Base-by-base conservation (phyloP, 176 grass and related monocot genomes). In the Pontederia paniculata region DNA sequence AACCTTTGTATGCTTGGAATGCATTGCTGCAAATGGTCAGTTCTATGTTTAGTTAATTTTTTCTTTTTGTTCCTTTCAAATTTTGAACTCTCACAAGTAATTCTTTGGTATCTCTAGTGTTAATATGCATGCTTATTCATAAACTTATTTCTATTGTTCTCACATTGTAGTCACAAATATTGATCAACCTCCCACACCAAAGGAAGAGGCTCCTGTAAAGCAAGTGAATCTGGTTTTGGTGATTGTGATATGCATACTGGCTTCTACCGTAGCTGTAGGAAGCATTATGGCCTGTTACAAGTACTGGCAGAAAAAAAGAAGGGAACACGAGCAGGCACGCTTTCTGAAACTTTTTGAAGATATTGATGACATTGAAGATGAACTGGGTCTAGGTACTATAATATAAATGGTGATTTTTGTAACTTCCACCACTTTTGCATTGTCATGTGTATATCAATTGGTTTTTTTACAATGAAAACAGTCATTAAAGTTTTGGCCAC, bases 311-410 rank as follows among this genome's bases (percentile, higher is more conserved):
- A 96, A 80, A 72, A 83, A 68, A 56, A 86, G 76, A 68, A 78
- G 82, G 62, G 79, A 96, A 70, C 79, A 67, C 25, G 85, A 89
- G 21, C 79, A 96, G 56, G 60, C 76, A 5, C 73, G 79, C 44
- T 96, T 89, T 69, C 79, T 96, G 12, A 83, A 89, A 67, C 81
- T 96, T 3, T 86, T 89, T 12, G 90, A 95, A 59, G 89, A 89
- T 62, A 79, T 64, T 15, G 85, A 96, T 48, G 85, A 89, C 71
- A 56, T 96, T 75, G 85, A 96, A 72, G 90, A 96, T 16, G 85
- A 96, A 43, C 55, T 89, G 49, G 85, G 77, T 53, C 82, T 96
- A 17, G 74, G 79, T 52, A 70, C 68, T 73, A 84, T 84, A 42
- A 56, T 94, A 43, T 88, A 58, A 80, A 6, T 6, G 7, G 28